phyloP scores from a whole-genome alignment of 306 rosid species.

The Prunus armeniaca region DNA sequence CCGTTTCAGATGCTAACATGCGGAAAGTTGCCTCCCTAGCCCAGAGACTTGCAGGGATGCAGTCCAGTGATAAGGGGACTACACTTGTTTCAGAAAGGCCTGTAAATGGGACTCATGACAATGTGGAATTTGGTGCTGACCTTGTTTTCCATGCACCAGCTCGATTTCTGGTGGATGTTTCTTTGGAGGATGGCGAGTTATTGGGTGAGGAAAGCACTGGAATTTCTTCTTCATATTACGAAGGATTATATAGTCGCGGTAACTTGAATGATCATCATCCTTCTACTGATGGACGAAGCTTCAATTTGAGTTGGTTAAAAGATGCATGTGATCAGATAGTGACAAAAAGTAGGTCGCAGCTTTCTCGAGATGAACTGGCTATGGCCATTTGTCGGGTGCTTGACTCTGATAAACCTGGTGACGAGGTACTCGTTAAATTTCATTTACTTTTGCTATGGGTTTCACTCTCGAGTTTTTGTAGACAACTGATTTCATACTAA shows the following conservation, averaged over 20 bases:
- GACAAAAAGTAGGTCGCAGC: constrained; percentile 41
- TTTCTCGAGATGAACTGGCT: constrained; percentile 80
- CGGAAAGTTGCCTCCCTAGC: constrained; percentile 64
- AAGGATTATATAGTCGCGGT: constrained; percentile 29
- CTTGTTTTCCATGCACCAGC: constrained; percentile 71
- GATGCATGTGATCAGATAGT: constrained; percentile 72
- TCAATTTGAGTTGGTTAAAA: constrained; percentile 71
- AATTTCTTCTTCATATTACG: constrained; percentile 43
- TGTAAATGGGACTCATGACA: constrained; percentile 32
- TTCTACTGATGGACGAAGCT: constrained; percentile 33
- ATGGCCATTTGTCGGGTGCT: constrained; percentile 93
- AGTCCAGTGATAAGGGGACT: constrained; percentile 43
- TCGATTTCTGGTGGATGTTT: constrained; percentile 74
- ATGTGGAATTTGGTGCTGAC: constrained; percentile 80
- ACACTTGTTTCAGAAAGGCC: constrained; percentile 26
- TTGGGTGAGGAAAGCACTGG: constrained; percentile 45
- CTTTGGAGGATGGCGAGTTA: constrained; percentile 65
- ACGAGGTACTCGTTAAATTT: constrained; percentile 60
- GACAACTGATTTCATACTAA: constrained; percentile 17
- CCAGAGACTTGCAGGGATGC: constrained; percentile 55
- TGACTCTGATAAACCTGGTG: constrained; percentile 85
- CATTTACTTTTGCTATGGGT: constrained; percentile 7
- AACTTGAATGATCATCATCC: constrained; percentile 18
- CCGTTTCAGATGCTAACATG: constrained; percentile 60
- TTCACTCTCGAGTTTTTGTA: constrained; percentile 4